Conservation (phyloP, 139 green algal species). For the Dunaliella primolecta region DNA sequence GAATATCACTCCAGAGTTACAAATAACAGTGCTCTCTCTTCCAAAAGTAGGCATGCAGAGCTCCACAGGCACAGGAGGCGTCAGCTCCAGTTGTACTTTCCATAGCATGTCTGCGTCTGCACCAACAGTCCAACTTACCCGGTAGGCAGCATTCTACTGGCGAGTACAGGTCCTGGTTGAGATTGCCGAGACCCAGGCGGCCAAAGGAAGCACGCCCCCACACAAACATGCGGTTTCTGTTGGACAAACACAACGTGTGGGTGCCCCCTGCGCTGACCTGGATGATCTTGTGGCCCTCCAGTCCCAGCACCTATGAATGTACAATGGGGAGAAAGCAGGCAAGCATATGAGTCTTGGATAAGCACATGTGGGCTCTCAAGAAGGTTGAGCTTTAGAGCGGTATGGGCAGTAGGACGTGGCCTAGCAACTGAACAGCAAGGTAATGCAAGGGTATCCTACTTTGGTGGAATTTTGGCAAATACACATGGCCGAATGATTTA, state of each 20-base stretch:
- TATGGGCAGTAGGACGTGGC: neutral
- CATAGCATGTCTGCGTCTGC: no score
- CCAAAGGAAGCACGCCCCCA: conserved; percentile 80
- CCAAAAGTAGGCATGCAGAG: no score
- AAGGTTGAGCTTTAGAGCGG: conserved; percentile 13
- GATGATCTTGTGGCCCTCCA: conserved; percentile 16
- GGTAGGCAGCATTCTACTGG: conserved; percentile 55
- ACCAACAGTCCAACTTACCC: no score
- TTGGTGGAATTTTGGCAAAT: no score
- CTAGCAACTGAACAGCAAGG: neutral
- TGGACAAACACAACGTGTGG: conserved; percentile 68
- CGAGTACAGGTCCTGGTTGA: conserved; percentile 50
- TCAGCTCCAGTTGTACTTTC: no score
- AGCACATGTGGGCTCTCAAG: neutral
- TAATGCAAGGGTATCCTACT: neutral
- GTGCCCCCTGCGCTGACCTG: conserved; percentile 72
- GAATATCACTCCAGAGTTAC: no score
- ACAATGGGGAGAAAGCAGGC: neutral
- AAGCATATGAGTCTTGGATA: neutral
- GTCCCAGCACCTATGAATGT: neutral
- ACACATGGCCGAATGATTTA: no score
- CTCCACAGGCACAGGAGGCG: no score
- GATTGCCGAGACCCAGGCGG: conserved; percentile 42
- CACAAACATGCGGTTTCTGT: conserved; percentile 67
- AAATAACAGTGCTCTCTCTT: no score